These are phyloP conservation scores for Leccinum angustisporum DNA, from an alignment of 1,284 basidiomycete genomes.

Conservation along the genomic window DNA sequence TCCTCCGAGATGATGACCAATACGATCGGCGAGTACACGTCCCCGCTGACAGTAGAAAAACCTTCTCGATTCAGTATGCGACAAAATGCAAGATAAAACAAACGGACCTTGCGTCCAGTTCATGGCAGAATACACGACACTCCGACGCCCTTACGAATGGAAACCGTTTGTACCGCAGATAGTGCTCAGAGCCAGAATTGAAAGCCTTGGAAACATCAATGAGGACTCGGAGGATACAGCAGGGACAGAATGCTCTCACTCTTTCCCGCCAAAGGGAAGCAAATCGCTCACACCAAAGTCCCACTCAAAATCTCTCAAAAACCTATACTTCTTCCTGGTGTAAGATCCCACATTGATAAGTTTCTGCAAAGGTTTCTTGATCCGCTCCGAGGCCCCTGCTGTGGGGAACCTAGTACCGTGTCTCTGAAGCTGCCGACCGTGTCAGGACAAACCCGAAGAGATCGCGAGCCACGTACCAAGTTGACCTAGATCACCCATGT, in stretches of 20 bases:
- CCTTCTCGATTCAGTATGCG: slow-evolving; percentile 36
- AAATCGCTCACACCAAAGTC: slow-evolving; percentile 60
- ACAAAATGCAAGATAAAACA: neutral
- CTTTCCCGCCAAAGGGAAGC: slow-evolving; percentile 65
- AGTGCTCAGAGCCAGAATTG: slow-evolving; percentile 49
- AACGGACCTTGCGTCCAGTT: slow-evolving; percentile 69
- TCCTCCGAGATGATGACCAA: slow-evolving; percentile 58
- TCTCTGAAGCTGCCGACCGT: slow-evolving; percentile 64
- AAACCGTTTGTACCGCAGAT: slow-evolving; percentile 50
- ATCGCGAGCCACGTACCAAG: slow-evolving; percentile 44
- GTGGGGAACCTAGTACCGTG: slow-evolving; percentile 86
- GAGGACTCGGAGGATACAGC: neutral
- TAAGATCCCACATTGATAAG: slow-evolving; percentile 47
- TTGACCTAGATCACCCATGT: slow-evolving; percentile 46
- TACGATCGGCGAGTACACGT: slow-evolving; percentile 42
- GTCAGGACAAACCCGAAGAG: slow-evolving; percentile 7
- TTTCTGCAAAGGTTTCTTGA: slow-evolving; percentile 53
- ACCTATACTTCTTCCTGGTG: slow-evolving; percentile 52
- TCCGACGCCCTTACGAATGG: slow-evolving; percentile 71
- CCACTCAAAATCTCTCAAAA: slow-evolving; percentile 63
- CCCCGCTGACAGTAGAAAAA: slow-evolving; percentile 47
- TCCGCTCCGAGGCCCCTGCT: slow-evolving; percentile 41
- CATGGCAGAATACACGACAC: slow-evolving; percentile 66
- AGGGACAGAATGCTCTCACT: slow-evolving; percentile 48
- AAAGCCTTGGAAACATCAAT: slow-evolving; percentile 42